These are phyloP conservation scores for Thelonectria blattea DNA, from an alignment of 2,329 filamentous ascomycete genomes.

Conservation along the genomic window DNA sequence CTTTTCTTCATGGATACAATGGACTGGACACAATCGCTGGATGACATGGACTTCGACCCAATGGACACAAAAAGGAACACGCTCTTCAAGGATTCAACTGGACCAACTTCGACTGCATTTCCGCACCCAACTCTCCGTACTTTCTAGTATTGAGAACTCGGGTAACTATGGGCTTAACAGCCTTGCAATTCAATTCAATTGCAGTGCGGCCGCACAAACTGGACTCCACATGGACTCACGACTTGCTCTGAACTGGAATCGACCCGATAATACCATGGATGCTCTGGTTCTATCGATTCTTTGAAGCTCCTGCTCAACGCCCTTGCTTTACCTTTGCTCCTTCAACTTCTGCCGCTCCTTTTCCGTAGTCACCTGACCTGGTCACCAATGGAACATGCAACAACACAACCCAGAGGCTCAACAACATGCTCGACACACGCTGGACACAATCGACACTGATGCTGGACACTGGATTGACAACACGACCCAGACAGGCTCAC, in stretches of 20 bases:
- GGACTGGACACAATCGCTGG: slow-evolving; percentile 33
- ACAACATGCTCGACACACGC: too few species aligned
- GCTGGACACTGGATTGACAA: not conserved
- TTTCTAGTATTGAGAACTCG: slow-evolving; percentile 20
- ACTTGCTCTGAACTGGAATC: slow-evolving; percentile 14
- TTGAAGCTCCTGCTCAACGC: slow-evolving; percentile 2
- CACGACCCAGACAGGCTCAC: not conserved
- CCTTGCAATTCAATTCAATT: slow-evolving; percentile 44
- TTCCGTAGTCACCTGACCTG: not conserved
- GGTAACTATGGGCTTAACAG: slow-evolving; percentile 21
- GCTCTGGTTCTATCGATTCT: slow-evolving; percentile 15
- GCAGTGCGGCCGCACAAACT: slow-evolving; percentile 43
- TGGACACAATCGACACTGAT: too few species aligned
- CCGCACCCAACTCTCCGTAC: slow-evolving; percentile 17
- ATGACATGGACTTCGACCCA: slow-evolving; percentile 31
- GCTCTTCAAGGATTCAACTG: slow-evolving; percentile 9
- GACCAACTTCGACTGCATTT: slow-evolving; percentile 14
- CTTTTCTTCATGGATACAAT: slow-evolving; percentile 18
- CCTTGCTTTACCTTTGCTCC: slow-evolving; percentile 18
- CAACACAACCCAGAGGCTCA: not conserved
- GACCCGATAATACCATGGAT: slow-evolving; percentile 20
- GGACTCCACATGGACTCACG: slow-evolving; percentile 18
- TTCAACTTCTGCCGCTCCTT: slow-evolving; percentile 22
- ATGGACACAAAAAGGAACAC: slow-evolving; percentile 14
- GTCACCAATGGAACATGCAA: not conserved